These are phyloP conservation scores for Angomonas desouzai DNA, from an alignment of 208 protist genomes.

Conservation along the genomic window DNA sequence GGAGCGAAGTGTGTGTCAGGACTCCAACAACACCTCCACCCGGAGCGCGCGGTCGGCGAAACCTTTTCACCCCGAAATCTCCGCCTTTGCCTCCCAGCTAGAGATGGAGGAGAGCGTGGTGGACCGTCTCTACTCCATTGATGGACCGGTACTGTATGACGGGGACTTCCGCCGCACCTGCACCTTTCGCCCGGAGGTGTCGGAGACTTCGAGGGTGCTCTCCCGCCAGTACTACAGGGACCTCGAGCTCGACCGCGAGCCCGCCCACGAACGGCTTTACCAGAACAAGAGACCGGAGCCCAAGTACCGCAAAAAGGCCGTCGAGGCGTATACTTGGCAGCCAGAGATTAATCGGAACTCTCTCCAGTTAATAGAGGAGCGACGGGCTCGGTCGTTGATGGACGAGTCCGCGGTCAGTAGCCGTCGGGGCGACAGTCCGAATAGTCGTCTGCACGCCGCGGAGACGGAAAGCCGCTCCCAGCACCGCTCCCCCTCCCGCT, in stretches of 20 bases:
- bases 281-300: slow-evolving; percentile 26
- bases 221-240: slow-evolving; percentile 42
- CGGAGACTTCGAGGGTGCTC: slow-evolving; percentile 33
- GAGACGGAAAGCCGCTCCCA: background rate
- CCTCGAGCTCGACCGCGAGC: slow-evolving; percentile 13
- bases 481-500: background rate
- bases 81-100: slow-evolving; percentile 35
- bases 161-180: slow-evolving; percentile 31
- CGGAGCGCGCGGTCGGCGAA: background rate
- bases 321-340: slow-evolving; percentile 3
- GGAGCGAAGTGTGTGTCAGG: slow-evolving; percentile 23
- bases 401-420: slow-evolving; percentile 10
- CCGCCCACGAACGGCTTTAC: slow-evolving; percentile 49
- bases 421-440: slow-evolving; percentile 16
- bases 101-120: slow-evolving; percentile 37
- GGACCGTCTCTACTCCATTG: slow-evolving; percentile 44
- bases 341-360: slow-evolving; percentile 45
- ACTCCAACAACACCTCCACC: background rate
- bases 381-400: slow-evolving; percentile 21
- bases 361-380: slow-evolving; percentile 39
- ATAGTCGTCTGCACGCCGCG: slow-evolving; percentile 21
- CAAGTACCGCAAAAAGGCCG: slow-evolving; percentile 21
- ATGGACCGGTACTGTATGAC: slow-evolving; percentile 21
- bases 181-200: slow-evolving; percentile 53
- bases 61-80: slow-evolving; percentile 40